Evolutionary conservation across 2,329 filamentous ascomycete genomes (phyloP), one percentile per base, ranked within the genome.

Genomic region (Sporothrix curviconia): DNA sequence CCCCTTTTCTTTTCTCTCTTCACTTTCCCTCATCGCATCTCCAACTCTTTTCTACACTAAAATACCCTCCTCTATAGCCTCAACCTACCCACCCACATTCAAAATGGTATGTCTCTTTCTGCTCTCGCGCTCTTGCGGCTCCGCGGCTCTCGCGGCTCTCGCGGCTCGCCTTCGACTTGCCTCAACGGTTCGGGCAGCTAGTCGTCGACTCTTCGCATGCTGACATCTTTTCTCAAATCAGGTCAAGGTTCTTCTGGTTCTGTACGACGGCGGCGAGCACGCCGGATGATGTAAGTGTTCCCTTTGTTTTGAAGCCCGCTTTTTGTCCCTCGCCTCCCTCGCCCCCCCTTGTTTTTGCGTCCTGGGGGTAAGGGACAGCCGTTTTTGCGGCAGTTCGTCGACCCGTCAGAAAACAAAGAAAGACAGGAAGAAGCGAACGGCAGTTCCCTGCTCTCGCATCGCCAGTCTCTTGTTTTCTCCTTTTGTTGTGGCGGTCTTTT

Each of bases 241-340:
- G 91, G 92, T 92, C 79, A 96, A 96, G 80, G 89, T 96, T 77
- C 86, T 96, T 72, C 81, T 92, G 71, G 89, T 95, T 67, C 83
- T 96, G 67, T 96, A 96, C 81, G 92, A 96, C 76, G 92, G 91
- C 73, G 82, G 84, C 72, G 79, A 90, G 78, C 90, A 96, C 79
- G 91, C 92, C 77, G 78, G n/a, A 88, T 76, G 82, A 96, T 70
- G 90, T 95, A 72, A 73, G 78, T 71, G 22, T 22, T 22, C 17
- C 39, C 3, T 19, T 34, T 42, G 6, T 32, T 32, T 11, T 32
- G 28, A 11, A 5, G 28, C 6, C 6, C 11, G 6, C 28, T 32
- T 32, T 32, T 32, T 32, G 5, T 32, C 28, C 28, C 28, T 6
- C 6, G 28, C 28, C 6, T 5, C 28, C 28, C 5, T 32, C 5